These are phyloP conservation scores for Camellia japonica DNA, from an alignment of 148 eudicot genomes.

Conservation along the genomic window DNA sequence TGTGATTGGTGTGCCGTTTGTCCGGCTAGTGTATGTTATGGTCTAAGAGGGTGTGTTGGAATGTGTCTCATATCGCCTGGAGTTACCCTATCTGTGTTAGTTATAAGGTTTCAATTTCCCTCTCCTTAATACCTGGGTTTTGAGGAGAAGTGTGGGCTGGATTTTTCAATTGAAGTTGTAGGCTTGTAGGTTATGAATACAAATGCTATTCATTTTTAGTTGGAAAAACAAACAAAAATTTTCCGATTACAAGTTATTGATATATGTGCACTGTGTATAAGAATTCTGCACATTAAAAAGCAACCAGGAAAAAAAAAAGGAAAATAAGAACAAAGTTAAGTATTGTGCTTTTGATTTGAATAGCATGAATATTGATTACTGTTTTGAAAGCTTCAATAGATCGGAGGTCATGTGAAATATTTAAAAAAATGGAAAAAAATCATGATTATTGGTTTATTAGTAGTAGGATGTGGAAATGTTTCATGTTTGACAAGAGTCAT, in stretches of 20 bases:
- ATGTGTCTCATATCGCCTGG: too few species aligned
- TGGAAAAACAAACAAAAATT: too few species aligned
- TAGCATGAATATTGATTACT: neutral
- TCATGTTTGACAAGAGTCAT: conserved; percentile 1
- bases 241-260: neutral
- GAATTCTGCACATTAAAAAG: neutral
- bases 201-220: too few species aligned
- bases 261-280: neutral
- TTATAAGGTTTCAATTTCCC: too few species aligned
- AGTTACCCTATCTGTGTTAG: too few species aligned
- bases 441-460: neutral
- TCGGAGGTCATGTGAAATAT: neutral
- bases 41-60: too few species aligned
- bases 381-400: neutral
- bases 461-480: neutral
- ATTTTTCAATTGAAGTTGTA: too few species aligned
- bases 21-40: too few species aligned
- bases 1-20: too few species aligned
- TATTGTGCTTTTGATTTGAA: neutral
- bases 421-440: neutral
- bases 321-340: neutral
- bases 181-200: too few species aligned
- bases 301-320: neutral
- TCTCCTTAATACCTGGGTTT: too few species aligned
- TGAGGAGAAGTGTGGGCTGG: too few species aligned